Percentiles rank a stretch among this genome's conserved stretches.
Conservation (phyloP, 495 filamentous ascomycete species). For the Margaritispora aquatica region DNA sequence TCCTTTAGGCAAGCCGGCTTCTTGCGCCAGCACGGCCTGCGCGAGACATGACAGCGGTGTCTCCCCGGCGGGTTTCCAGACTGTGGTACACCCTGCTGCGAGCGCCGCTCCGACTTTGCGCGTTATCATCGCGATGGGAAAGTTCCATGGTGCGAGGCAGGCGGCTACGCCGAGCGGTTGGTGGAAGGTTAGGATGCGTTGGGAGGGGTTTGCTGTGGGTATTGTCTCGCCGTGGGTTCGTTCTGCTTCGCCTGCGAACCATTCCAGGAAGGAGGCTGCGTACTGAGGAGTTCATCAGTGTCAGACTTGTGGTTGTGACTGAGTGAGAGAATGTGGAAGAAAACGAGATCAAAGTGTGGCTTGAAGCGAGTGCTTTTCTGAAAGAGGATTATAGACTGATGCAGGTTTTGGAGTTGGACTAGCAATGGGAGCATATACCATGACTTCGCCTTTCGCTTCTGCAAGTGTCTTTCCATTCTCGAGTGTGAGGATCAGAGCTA, state of each 20-base stretch:
- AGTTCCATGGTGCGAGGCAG: slow-evolving; percentile 28
- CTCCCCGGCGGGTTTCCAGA: slow-evolving; percentile 75
- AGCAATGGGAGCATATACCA: too few species aligned
- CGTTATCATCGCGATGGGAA: slow-evolving; percentile 34
- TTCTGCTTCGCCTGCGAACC: slow-evolving; percentile 73
- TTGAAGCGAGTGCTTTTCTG: too few species aligned
- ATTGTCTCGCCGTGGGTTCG: slow-evolving; percentile 58
- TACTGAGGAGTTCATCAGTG: too few species aligned
- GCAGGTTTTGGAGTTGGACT: too few species aligned
- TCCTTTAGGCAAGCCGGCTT: slow-evolving; percentile 76
- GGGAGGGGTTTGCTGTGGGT: slow-evolving; percentile 4
- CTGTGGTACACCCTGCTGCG: slow-evolving; percentile 60
- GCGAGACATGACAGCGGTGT: slow-evolving; percentile 79
- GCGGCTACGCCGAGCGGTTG: slow-evolving; percentile 33
- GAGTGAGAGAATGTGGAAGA: too few species aligned
- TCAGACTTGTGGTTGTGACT: too few species aligned
- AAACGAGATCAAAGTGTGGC: too few species aligned
- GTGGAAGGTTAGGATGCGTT: slow-evolving; percentile 26
- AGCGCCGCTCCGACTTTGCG: slow-evolving; percentile 31
- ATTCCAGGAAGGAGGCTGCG: slow-evolving; percentile 69
- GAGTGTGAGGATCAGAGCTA: slow-evolving; percentile 80
- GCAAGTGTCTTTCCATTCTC: slow-evolving; percentile 71
- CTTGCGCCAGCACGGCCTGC: slow-evolving; percentile 67
- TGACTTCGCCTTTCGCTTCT: slow-evolving; percentile 66
- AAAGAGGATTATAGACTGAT: too few species aligned